Conservation (phyloP, 2,329 filamentous ascomycete species). For the Tolypocladium capitatum region DNA sequence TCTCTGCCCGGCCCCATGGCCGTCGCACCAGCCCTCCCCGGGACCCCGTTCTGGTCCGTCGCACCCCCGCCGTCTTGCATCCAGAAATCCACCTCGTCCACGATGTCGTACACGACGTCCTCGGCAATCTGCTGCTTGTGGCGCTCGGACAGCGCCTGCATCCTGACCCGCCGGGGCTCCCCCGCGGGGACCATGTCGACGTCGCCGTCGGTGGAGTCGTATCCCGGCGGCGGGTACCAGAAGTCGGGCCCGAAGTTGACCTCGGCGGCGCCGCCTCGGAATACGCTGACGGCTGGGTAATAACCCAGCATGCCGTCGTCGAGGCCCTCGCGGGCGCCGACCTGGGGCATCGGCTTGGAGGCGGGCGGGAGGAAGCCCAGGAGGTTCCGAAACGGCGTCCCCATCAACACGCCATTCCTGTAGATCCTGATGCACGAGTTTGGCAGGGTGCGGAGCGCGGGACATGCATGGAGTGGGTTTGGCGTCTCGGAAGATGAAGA, state of each 20-base stretch:
- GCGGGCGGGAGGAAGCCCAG: conserved; percentile 86
- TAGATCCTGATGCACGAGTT: conserved; percentile 78
- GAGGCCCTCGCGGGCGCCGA: conserved; percentile 70
- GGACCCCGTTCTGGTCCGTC: conserved; percentile 30
- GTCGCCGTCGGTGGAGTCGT: conserved; percentile 30
- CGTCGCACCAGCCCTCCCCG: conserved; percentile 29
- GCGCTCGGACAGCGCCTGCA: conserved; percentile 58
- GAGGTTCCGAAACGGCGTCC: conserved; percentile 76
- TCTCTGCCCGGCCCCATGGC: conserved; percentile 32
- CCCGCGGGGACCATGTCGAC: conserved; percentile 29
- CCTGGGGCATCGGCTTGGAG: conserved; percentile 56
- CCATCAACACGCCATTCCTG: conserved; percentile 80
- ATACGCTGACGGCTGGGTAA: conserved; percentile 85
- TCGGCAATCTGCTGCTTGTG: conserved; percentile 91
- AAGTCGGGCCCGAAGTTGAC: conserved; percentile 91
- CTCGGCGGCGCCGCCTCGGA: conserved; percentile 80
- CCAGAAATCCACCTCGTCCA: conserved; percentile 92
- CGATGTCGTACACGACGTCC: conserved; percentile 81
- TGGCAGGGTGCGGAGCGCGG: conserved; percentile 74
- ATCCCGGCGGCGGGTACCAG: conserved; percentile 66
- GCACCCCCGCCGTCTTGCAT: conserved; percentile 50
- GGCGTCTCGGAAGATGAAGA: conserved; percentile 43
- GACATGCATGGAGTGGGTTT: conserved; percentile 56
- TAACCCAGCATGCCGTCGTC: conserved; percentile 95
- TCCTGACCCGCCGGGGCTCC: conserved; percentile 12